Base-by-base conservation (phyloP, 1,139 yeast species). In the Yamadazyma songkhlaensis region DNA sequence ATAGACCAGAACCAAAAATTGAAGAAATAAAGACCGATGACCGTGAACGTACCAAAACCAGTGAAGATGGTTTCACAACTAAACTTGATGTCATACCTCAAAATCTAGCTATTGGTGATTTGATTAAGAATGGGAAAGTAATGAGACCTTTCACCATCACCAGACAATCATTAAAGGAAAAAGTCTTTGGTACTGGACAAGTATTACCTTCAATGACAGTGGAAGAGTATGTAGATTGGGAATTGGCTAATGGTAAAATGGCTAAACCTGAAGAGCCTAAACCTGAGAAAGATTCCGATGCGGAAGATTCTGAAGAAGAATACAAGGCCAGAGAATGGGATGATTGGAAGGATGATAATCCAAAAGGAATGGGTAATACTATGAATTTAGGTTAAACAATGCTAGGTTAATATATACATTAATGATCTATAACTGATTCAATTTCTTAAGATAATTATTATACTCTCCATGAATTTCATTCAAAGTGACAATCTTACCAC, bases 171-270 rank as follows among this genome's bases (percentile, higher is more conserved):
- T 50, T 87, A 15, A 69, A 73, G 40, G 64, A 69, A 21, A 78
- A 81, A 48, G 96, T 90, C 0, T 81, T 78, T 53, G 97, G 97
- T 1, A 87, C 95, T 2, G 98, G 97, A 0, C 97, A 92, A 59
- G 81, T 77, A 26, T 68, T 92, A 28, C 99, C 99, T 1, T 87
- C 97, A 0, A 88, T 94, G 95, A 71, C 96, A 0, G 92, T 94
- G 0, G 98, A 92, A 47, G 97, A 92, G 51, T 84, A 85, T 46
- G 68, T 92, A 37, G 95, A 89, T 38, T 81, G 86, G 50, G 98
- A 92, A 55, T 67, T 85, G 49, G 81, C 81, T 11, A 80, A 85
- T 50, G 97, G 97, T 2, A 89, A 90, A 39, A 83, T 84, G 75
- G 64, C 77, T 33, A 67, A 75, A 36, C 77, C 79, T 17, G 79